Percentiles rank a stretch among this genome's conserved stretches.
Conservation (phyloP, 2,329 filamentous ascomycete genomes). For the Fusarium hostae region DNA sequence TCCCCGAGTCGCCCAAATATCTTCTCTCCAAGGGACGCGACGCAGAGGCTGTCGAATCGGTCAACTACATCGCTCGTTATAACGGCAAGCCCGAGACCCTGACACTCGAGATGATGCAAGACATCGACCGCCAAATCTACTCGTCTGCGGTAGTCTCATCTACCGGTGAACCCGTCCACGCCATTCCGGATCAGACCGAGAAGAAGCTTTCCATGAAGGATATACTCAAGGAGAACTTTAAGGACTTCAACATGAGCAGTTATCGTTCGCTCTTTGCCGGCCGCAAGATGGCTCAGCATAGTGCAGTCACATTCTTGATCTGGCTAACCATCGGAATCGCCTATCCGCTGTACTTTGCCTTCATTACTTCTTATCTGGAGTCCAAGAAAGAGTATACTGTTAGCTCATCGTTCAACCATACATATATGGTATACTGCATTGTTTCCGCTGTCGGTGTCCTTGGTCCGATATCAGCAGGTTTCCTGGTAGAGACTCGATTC, state of each 20-base stretch:
- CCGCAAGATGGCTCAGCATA: constrained; percentile 63
- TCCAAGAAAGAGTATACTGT: constrained; percentile 21
- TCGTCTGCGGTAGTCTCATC: neutral
- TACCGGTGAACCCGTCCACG: neutral
- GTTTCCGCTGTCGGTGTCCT: constrained; percentile 39
- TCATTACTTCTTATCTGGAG: constrained; percentile 47
- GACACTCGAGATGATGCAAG: constrained; percentile 32
- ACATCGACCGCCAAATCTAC: constrained; percentile 25
- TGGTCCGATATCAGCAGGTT: constrained; percentile 34
- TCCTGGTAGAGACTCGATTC: constrained; percentile 32
- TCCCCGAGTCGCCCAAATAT: constrained; percentile 28
- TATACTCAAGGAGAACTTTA: constrained; percentile 45
- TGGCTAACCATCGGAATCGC: constrained; percentile 70
- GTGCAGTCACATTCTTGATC: constrained; percentile 62
- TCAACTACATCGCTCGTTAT: constrained; percentile 20
- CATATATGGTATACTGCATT: constrained; percentile 39
- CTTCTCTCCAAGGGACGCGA: constrained; percentile 22
- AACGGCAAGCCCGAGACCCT: constrained; percentile 26
- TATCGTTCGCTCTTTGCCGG: constrained; percentile 66
- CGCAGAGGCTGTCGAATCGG: constrained; percentile 11
- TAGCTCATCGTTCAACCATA: neutral
- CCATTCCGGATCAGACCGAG: neutral
- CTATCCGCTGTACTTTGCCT: constrained; percentile 67
- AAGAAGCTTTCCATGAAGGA: neutral
- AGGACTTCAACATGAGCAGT: constrained; percentile 62